These are phyloP conservation scores for Corchorus olitorius DNA, from an alignment of 345 rosid species.

Conservation along the genomic window DNA sequence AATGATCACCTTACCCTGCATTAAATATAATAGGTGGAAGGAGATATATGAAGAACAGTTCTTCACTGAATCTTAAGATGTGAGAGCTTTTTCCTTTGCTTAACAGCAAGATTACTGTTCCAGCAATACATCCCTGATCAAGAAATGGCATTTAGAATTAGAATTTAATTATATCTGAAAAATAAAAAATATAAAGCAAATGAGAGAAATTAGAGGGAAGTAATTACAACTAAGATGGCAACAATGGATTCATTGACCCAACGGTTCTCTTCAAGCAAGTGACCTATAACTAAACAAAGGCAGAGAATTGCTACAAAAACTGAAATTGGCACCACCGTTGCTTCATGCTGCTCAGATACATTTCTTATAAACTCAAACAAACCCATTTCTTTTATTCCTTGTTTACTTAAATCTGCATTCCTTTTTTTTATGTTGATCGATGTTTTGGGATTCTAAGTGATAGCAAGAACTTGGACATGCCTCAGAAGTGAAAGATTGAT, in stretches of 20 bases:
- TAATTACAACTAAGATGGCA: constrained; percentile 73
- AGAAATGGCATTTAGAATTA: not conserved
- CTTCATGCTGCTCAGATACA: constrained; percentile 38
- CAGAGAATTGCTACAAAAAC: constrained; percentile 78
- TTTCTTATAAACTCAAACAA: constrained; percentile 13
- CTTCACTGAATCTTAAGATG: constrained; percentile 73
- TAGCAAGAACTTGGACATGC: not conserved
- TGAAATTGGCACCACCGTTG: constrained; percentile 67
- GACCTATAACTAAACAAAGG: constrained; percentile 75
- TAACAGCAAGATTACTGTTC: constrained; percentile 54
- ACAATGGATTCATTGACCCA: constrained; percentile 95
- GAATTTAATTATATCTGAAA: not conserved
- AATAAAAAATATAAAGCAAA: not conserved
- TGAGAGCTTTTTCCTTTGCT: constrained; percentile 81
- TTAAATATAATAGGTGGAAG: constrained; percentile 97
- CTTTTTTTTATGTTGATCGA: not conserved
- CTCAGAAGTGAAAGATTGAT: not conserved
- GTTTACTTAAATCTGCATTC: not conserved
- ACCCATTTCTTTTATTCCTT: not conserved
- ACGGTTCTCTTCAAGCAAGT: constrained; percentile 80
- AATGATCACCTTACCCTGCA: constrained; percentile 67
- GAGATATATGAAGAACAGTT: constrained; percentile 87
- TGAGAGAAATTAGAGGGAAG: not conserved
- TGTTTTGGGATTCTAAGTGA: not conserved
- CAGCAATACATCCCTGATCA: constrained; percentile 65